These are phyloP conservation scores for Phytophthora lateralis DNA, from an alignment of 352 stramenopile species.

Conservation along the genomic window DNA sequence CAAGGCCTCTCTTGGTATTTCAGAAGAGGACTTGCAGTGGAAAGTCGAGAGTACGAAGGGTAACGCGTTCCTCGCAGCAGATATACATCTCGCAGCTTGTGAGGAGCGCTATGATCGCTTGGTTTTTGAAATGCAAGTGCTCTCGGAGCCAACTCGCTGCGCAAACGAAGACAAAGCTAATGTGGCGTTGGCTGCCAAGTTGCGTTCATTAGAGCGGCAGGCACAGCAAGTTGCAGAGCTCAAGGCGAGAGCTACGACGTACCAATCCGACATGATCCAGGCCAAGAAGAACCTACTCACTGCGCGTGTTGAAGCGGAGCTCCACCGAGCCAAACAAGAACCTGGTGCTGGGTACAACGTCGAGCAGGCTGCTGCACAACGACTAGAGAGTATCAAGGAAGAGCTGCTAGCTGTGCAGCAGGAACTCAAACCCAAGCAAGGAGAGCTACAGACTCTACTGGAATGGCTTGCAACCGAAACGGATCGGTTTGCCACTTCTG, in stretches of 20 bases:
- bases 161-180: constrained; percentile 56
- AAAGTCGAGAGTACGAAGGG: constrained; percentile 78
- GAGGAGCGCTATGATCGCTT: constrained; percentile 78
- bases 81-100: constrained; percentile 51
- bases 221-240: constrained; percentile 45
- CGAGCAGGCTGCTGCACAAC: constrained; percentile 17
- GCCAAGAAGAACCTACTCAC: constrained; percentile 56
- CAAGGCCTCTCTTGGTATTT: constrained; percentile 73
- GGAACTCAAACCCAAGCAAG: constrained; percentile 48
- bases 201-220: constrained; percentile 45
- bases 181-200: constrained; percentile 46
- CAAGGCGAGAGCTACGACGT: constrained; percentile 38
- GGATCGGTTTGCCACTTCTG: constrained; percentile 41
- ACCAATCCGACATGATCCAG: constrained; percentile 43
- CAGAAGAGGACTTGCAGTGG: constrained; percentile 81
- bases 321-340: constrained; percentile 40
- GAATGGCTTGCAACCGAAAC: constrained; percentile 51
- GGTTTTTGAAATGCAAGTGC: constrained; percentile 64
- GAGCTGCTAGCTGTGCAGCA: constrained; percentile 53
- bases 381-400: constrained; percentile 49
- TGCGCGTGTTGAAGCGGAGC: constrained; percentile 46
- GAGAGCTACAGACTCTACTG: constrained; percentile 54
- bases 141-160: constrained; percentile 51
- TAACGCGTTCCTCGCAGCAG: constrained; percentile 72
- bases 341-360: background rate